Evolutionary conservation across 345 rosid genomes (phyloP).

Genomic region (Microthlaspi erraticum): DNA sequence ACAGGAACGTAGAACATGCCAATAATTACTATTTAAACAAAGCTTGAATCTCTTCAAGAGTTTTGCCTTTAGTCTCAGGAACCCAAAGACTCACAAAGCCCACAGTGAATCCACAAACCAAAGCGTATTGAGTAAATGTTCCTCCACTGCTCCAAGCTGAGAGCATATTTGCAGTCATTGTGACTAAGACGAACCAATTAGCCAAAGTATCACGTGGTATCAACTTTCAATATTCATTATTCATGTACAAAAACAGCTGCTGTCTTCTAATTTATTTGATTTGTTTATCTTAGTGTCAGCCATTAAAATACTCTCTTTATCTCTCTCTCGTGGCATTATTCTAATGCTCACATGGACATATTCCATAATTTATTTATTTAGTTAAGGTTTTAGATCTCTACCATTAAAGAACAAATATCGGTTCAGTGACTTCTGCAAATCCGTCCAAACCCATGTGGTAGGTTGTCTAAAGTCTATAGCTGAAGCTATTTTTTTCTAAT

Average conservation of each 20-base stretch:
- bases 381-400: constrained; percentile 43
- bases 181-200: constrained; percentile 72
- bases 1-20: no score
- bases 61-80: constrained; percentile 92
- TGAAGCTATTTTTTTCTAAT: constrained; percentile 34
- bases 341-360: constrained; percentile 46
- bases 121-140: constrained; percentile 76
- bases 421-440: constrained; percentile 48
- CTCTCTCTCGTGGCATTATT: constrained; percentile 39
- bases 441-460: constrained; percentile 51
- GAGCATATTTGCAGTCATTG: constrained; percentile 92
- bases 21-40: constrained; percentile 96
- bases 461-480: constrained; percentile 38
- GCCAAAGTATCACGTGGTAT: constrained; percentile 50
- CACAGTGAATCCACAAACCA: constrained; percentile 65
- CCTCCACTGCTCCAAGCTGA: constrained; percentile 84
- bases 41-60: constrained; percentile 88
- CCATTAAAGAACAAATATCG: constrained; percentile 46
- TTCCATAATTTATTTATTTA: constrained; percentile 36
- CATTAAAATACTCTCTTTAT: constrained; percentile 37
- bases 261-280: constrained; percentile 25
- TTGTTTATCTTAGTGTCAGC: constrained; percentile 34
- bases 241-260: constrained; percentile 45
- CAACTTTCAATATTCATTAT: constrained; percentile 41
- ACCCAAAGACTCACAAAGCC: constrained; percentile 71